Base-by-base conservation (phyloP, 352 stramenopile species). In the Phytophthora pluvialis region DNA sequence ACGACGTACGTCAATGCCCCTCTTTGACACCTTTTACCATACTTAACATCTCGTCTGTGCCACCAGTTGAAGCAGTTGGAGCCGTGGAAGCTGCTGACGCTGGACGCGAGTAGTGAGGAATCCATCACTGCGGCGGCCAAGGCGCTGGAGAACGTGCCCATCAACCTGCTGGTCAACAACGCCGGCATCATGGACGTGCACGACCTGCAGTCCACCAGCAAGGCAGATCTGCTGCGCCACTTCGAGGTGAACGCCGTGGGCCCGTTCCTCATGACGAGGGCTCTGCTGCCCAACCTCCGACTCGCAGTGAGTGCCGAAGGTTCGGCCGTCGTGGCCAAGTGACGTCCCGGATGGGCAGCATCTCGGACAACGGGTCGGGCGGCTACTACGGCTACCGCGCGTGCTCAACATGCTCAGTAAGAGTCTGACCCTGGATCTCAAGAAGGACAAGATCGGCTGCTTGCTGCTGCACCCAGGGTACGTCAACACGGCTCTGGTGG, bases 401-500 rank as follows among this genome's bases (percentile, higher is more conserved):
- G 48, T 92, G 26, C 73, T 93, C 43, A 95, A 96, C 67, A 93
- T 89, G 72, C 59, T 89, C 45, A 78, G 65, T 18, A 88, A 80
- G 69, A 80, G 72, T 40, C 56, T 92, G 15, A 52, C 76, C 0
- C 6, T 85, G 3, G 81, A 89, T 31, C 62, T 92, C 11, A 43
- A 70, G 39, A 40, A 55, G 8, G 71, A 88, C 3, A 85, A 83
- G 25, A 89, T 92, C 15, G 73, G 72, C 9, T 81, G 68, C 43
- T 48, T 89, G 48, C 39, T 89, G 40, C 44, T 90, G 21, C 83
- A 90, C 42, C 83, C 81, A 3, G 81, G 81, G 12, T 85, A 86
- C 61, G 82, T 92, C 39, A 69, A 72, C 32, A 92, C 81, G 1
- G 81, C 72, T 12, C 88, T 93, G 75, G 64, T 73, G 42, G 71